Evolutionary conservation across 2,329 filamentous ascomycete species (phyloP), one percentile per base, ranked within the genome.

Genomic region (Clonostachys byssicola): DNA sequence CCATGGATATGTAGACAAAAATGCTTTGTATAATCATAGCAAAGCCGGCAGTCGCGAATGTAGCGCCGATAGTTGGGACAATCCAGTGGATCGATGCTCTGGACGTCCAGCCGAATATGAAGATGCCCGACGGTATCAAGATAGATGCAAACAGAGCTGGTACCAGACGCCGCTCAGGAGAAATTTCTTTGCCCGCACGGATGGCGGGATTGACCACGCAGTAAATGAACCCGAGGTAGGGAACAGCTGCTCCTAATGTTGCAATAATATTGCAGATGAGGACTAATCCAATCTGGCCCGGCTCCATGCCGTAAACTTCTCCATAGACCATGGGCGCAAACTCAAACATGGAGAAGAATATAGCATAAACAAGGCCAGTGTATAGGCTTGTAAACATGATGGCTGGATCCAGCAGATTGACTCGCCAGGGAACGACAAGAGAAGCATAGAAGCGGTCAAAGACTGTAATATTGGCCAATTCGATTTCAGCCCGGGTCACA

Each of bases 331-430:
- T 56, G 2, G 72, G 72, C 50, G 76, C 75, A 2, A 62, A 65
- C 47, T 75, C 72, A 56, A 75, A 75, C 63, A 72, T 75, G 12
- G 67, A 67, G 53, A 75, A 75, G 51, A 65, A 70, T 39, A 55
- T 68, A 20, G 57, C 65, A 52, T 72, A 76, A 39, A 64, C 59
- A 23, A 74, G 56, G 12, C 61, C 60, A 10, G 63, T 67, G 53
- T 74, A 75, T 5, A 70, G 14, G 6, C 45, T 67, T 5, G 62
- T 59, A 53, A 73, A 71, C 57, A 69, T 53, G 61, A 75, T 63
- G 9, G 69, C 62, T 2, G 71, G 71, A 41, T 71, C 68, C 12
- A 62, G 54, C 33, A 66, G 20, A 14, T 53, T 63, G 42, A 71
- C 61, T 44, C 64, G 54, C 12, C 56, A 56, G 0, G 70, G 68